Conservation (phyloP, 2,329 filamentous ascomycete species). For the Fusarium sublunatum region DNA sequence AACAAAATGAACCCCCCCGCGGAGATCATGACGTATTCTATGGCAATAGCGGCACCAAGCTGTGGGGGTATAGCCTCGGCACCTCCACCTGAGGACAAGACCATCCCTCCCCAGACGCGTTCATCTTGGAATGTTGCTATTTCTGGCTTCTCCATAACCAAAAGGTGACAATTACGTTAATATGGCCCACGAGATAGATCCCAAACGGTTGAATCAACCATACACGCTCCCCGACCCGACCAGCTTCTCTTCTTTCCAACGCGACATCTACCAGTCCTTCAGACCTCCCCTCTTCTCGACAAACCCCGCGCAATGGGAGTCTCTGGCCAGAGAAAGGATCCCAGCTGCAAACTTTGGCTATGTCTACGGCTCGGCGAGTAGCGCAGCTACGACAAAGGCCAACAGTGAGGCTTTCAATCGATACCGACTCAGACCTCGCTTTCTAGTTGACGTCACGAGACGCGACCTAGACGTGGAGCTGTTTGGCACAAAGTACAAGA, state of each 20-base stretch:
- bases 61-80: conserved; percentile 14
- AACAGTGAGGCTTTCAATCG: conserved; percentile 68
- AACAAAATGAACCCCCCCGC: background rate
- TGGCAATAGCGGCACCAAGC: background rate
- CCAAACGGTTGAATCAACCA: conserved; percentile 17
- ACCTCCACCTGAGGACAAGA: conserved; percentile 9
- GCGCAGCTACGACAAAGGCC: conserved; percentile 69
- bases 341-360: conserved; percentile 62
- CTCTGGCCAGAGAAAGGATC: conserved; percentile 30
- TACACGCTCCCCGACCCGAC: conserved; percentile 29
- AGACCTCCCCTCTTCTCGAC: conserved; percentile 38
- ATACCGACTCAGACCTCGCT: conserved; percentile 63
- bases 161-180: no score
- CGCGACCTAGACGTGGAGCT: conserved; percentile 64
- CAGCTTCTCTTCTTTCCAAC: conserved; percentile 39
- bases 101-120: background rate
- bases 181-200: conserved; percentile 9
- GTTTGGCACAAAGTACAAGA: conserved; percentile 62
- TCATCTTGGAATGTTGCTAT: background rate
- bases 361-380: conserved; percentile 71
- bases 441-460: conserved; percentile 57
- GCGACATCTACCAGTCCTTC: conserved; percentile 43
- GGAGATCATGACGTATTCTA: background rate
- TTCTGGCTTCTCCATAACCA: fast-evolving
- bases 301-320: conserved; percentile 39